phyloP scores from a whole-genome alignment of 768 basidiomycete species.

The button mushroom (Agaricus bisporus) region DNA sequence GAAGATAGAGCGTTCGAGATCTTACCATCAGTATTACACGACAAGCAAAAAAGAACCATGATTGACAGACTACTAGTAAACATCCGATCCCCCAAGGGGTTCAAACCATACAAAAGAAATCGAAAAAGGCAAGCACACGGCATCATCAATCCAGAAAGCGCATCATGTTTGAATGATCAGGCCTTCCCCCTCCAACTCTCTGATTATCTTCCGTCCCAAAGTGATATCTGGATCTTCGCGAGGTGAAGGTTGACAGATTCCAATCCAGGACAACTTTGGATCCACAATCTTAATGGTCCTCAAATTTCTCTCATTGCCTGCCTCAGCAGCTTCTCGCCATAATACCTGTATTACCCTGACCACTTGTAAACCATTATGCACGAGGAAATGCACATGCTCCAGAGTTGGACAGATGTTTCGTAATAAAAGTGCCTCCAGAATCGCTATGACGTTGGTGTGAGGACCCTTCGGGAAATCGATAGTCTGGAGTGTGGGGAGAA shows the following conservation, averaged over 20 bases:
- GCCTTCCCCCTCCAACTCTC: background rate
- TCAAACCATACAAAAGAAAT: too few species aligned
- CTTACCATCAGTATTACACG: too few species aligned
- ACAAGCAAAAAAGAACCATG: too few species aligned
- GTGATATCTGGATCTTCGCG: conserved; percentile 6
- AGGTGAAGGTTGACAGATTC: background rate
- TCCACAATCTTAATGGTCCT: conserved; percentile 3
- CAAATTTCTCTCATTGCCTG: background rate
- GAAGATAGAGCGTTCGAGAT: too few species aligned
- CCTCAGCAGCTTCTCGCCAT: background rate
- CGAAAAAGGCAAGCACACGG: too few species aligned
- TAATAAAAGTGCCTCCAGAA: conserved; percentile 1
- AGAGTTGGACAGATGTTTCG: background rate
- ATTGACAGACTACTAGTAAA: too few species aligned
- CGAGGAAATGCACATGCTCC: conserved; percentile 2
- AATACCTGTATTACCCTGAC: conserved; percentile 6
- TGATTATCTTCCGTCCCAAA: background rate
- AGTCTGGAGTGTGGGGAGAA: conserved; percentile 1
- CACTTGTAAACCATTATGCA: conserved; percentile 5
- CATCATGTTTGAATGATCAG: background rate
- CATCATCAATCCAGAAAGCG: background rate
- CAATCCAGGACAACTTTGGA: conserved; percentile 7
- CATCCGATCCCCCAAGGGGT: too few species aligned
- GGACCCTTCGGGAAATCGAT: conserved; percentile 6
- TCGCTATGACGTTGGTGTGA: conserved; percentile 1